Percentiles rank a stretch among this genome's conserved stretches.
Evolutionary conservation across 148 eudicot genomes (phyloP).

Genomic region (Arctostaphylos glauca): DNA sequence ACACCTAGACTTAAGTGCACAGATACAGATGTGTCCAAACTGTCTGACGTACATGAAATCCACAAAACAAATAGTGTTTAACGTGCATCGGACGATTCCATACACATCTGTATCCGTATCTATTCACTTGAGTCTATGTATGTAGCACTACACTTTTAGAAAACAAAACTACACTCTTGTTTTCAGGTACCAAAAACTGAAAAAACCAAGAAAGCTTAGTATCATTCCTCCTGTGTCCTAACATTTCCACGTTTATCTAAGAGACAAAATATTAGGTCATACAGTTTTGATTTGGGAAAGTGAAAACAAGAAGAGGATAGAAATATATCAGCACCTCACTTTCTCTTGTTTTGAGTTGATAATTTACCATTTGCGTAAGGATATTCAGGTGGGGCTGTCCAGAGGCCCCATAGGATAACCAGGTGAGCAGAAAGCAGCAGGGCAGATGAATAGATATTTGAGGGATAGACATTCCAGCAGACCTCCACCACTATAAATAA

Average conservation of each 20-base stretch:
- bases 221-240: not conserved
- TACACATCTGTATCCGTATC: too few species aligned
- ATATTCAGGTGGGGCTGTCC: conserved; percentile 59
- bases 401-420: conserved; percentile 68
- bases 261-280: not conserved
- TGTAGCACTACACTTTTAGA: not conserved
- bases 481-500: conserved; percentile 59
- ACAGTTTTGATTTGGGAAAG: not conserved
- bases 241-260: not conserved
- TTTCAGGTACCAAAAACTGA: not conserved
- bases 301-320: not conserved
- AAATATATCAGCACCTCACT: conserved; percentile 18
- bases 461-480: conserved; percentile 89
- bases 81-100: too few species aligned
- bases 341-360: conserved; percentile 35
- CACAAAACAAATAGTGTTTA: too few species aligned
- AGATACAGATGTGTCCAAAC: too few species aligned
- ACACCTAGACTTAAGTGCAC: too few species aligned
- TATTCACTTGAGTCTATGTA: too few species aligned
- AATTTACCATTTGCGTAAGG: conserved; percentile 46
- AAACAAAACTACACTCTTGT: not conserved
- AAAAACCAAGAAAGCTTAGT: not conserved
- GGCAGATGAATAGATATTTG: conserved; percentile 55
- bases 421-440: conserved; percentile 59
- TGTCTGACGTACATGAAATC: too few species aligned